A percentile compares a stretch with the other conserved stretches of the same genome.
Conservation (phyloP, 768 basidiomycete genomes). For the Rhodotorula paludigena region DNA sequence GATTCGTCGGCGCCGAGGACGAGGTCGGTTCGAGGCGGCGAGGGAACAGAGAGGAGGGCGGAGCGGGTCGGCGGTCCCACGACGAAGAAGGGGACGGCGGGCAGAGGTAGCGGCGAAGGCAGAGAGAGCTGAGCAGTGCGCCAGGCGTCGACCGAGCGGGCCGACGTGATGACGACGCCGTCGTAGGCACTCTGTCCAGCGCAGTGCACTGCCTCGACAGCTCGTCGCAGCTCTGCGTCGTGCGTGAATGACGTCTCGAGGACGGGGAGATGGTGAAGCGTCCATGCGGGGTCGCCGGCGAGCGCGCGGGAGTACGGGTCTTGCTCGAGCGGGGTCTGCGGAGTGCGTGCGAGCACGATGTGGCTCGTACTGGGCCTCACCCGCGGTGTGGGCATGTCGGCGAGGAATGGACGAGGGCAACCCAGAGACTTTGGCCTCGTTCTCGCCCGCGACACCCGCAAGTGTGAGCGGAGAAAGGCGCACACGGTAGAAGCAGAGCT, state of each 20-base stretch:
- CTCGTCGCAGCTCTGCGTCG: slow-evolving; percentile 50
- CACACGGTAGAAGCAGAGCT: too few relatives aligned
- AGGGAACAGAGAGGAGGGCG: slow-evolving; percentile 46
- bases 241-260: slow-evolving; percentile 64
- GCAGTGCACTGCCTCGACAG: slow-evolving; percentile 49
- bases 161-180: slow-evolving; percentile 75
- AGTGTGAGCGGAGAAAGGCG: too few relatives aligned
- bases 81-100: slow-evolving; percentile 64
- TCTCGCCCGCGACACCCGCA: too few relatives aligned
- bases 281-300: neutral
- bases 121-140: slow-evolving; percentile 48
- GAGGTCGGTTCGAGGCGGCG: slow-evolving; percentile 28
- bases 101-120: neutral
- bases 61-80: slow-evolving; percentile 65
- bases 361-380: neutral
- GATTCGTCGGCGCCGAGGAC: slow-evolving; percentile 54
- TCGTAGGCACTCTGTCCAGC: slow-evolving; percentile 43
- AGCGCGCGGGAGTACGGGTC: neutral
- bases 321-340: slow-evolving; percentile 39
- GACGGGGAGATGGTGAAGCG: slow-evolving; percentile 57
- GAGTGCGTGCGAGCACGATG: slow-evolving; percentile 52
- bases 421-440: neutral
- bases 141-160: slow-evolving; percentile 71
- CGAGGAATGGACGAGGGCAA: neutral
- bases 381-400: neutral